Percentiles rank a stretch among this genome's conserved stretches.
These are phyloP conservation scores for Cercospora berteroae DNA, from an alignment of 2,329 filamentous ascomycete species.

Conservation along the genomic window DNA sequence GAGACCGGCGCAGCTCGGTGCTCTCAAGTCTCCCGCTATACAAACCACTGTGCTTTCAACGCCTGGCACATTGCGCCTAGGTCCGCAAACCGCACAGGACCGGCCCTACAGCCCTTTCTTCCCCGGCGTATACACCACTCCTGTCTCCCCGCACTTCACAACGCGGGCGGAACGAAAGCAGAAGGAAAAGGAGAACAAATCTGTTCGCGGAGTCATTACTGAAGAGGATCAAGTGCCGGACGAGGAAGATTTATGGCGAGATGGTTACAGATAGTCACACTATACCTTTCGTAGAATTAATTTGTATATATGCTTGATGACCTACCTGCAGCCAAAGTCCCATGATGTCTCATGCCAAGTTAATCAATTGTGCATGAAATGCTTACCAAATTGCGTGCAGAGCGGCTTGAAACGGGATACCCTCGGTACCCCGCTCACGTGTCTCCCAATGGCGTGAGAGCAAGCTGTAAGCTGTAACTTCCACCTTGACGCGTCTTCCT, in stretches of 20 bases:
- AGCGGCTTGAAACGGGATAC: slow-evolving; percentile 8
- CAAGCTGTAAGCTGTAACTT: background rate
- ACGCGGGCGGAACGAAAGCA: slow-evolving; percentile 67
- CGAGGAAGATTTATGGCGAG: slow-evolving; percentile 63
- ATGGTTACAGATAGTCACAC: slow-evolving; percentile 15
- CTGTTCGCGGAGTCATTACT: slow-evolving; percentile 53
- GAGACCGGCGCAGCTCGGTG: no score
- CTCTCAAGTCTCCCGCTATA: no score
- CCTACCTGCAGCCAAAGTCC: no score
- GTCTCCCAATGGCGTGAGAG: slow-evolving; percentile 6
- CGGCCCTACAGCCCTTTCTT: background rate
- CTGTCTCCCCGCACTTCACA: slow-evolving; percentile 72
- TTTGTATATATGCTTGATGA: no score
- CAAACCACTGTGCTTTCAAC: no score
- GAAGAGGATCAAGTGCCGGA: slow-evolving; percentile 61
- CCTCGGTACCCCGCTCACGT: slow-evolving; percentile 12
- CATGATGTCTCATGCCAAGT: no score
- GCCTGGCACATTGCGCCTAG: no score
- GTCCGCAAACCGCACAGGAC: no score
- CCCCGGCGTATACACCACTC: slow-evolving; percentile 61
- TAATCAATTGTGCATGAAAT: background rate
- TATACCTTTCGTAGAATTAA: no score
- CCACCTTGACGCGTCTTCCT: slow-evolving; percentile 2
- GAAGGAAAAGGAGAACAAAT: slow-evolving; percentile 61
- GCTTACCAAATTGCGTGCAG: background rate